Base-by-base conservation (phyloP, 352 stramenopile species). In the Globisporangium uncinulatum region DNA sequence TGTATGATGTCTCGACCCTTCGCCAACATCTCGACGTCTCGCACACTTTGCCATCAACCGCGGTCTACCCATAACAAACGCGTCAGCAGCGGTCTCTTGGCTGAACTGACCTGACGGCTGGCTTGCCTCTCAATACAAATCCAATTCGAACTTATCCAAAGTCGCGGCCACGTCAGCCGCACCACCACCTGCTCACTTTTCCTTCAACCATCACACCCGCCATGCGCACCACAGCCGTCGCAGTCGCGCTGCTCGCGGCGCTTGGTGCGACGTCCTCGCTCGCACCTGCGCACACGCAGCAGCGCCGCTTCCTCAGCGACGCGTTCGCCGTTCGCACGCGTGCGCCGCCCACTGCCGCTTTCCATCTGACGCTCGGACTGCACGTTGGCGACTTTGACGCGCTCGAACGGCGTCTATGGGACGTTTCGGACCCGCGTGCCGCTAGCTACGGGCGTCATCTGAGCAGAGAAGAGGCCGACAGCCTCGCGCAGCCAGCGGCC, bases 351-450 rank as follows among this genome's bases (percentile, higher is more conserved):
- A 66, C 85, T 15, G 56, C 69, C 24, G 39, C 73, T 21, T 71
- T 87, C 53, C 77, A 71, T 42, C 61, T 92, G 37, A 67, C 78
- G 17, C 67, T 92, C 21, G 75, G 77, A 11, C 61, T 92, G 36
- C 70, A 61, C 11, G 66, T 70, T 10, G 47, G 36, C 5, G 76
- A 89, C 70, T 89, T 86, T 62, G 54, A 58, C 15, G 55, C 57
- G 6, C 49, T 92, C 11, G 82, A 89, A 63, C 59, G 59, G 36
- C 63, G 59, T 29, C 67, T 92, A 29, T 89, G 73, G 60, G 46
- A 60, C 7, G 66, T 87, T 0, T 86, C 82, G 0, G 60, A 87
- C 52, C 82, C 82, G 8, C 65, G 45, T 76, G 89, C 74, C 37
- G 76, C 77, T 9, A 19, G 0, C 14, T 91, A 92, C 49, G 80